These are phyloP conservation scores for Ceratocystis colombiana DNA, from an alignment of 2,329 filamentous ascomycete genomes.

Conservation along the genomic window DNA sequence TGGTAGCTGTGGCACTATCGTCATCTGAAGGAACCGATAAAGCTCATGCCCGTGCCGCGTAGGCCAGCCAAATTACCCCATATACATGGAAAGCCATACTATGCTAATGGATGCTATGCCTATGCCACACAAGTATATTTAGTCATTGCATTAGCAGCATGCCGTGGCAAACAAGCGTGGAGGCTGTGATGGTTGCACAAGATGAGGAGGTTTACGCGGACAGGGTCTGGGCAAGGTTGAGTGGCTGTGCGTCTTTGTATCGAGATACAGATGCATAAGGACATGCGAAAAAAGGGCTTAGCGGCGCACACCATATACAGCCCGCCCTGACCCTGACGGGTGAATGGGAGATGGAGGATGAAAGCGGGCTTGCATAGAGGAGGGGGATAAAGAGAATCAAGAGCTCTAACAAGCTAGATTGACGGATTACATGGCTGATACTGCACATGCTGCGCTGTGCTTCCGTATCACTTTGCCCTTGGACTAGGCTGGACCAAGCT, in stretches of 20 bases:
- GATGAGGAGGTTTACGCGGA: background rate
- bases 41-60: constrained; percentile 5
- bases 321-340: no score
- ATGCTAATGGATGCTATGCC: background rate
- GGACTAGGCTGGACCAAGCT: background rate
- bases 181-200: constrained; percentile 11
- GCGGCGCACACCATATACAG: background rate
- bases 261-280: background rate
- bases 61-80: background rate
- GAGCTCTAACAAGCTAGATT: background rate
- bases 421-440: background rate
- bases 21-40: background rate
- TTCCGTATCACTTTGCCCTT: background rate
- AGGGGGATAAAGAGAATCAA: background rate
- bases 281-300: background rate
- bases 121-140: background rate
- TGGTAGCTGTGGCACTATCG: background rate
- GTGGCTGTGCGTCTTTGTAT: constrained; percentile 7
- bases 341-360: background rate
- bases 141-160: background rate
- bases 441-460: background rate
- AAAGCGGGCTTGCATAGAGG: background rate
- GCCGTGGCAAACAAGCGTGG: background rate
- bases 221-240: background rate
- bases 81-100: background rate